A percentile compares a stretch with the other conserved stretches of the same genome.
These are phyloP conservation scores for Xanthoconium stramineum DNA, from an alignment of 768 basidiomycete genomes.

Conservation along the genomic window DNA sequence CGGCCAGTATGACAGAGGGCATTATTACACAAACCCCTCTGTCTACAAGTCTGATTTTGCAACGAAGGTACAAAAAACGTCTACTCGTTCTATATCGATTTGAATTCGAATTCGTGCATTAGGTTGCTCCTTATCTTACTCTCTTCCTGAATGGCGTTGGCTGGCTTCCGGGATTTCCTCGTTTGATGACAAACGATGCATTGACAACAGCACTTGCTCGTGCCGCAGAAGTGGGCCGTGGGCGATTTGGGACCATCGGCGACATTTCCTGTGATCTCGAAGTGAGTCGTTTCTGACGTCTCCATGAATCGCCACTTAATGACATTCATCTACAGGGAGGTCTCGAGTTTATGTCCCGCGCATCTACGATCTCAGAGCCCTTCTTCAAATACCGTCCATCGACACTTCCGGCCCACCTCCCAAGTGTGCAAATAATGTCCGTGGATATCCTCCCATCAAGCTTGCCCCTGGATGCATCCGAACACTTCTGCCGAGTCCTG, in stretches of 20 bases:
- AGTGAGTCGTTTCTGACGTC: constrained; percentile 35
- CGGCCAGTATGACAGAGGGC: constrained; percentile 51
- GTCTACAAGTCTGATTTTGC: constrained; percentile 66
- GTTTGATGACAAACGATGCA: constrained; percentile 69
- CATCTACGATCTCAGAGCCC: constrained; percentile 77
- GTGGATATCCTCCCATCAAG: constrained; percentile 90
- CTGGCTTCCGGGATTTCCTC: constrained; percentile 76
- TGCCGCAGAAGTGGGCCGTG: constrained; percentile 49
- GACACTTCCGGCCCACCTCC: constrained; percentile 42
- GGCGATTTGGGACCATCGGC: constrained; percentile 68
- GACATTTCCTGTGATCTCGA: constrained; percentile 91
- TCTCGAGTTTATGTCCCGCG: constrained; percentile 73
- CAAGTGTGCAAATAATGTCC: constrained; percentile 74
- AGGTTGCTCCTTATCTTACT: constrained; percentile 85
- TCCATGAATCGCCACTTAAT: not conserved
- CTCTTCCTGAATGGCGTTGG: constrained; percentile 85
- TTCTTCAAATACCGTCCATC: constrained; percentile 54
- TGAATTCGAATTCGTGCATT: not conserved
- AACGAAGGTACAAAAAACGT: constrained; percentile 46
- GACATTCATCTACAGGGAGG: constrained; percentile 55
- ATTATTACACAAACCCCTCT: constrained; percentile 74
- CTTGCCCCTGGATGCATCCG: constrained; percentile 77
- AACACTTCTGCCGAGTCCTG: constrained; percentile 67
- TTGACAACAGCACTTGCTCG: constrained; percentile 47
- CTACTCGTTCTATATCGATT: not conserved